Evolutionary conservation across 352 stramenopile genomes (phyloP).

Genomic region (Blastocystis sp.): DNA sequence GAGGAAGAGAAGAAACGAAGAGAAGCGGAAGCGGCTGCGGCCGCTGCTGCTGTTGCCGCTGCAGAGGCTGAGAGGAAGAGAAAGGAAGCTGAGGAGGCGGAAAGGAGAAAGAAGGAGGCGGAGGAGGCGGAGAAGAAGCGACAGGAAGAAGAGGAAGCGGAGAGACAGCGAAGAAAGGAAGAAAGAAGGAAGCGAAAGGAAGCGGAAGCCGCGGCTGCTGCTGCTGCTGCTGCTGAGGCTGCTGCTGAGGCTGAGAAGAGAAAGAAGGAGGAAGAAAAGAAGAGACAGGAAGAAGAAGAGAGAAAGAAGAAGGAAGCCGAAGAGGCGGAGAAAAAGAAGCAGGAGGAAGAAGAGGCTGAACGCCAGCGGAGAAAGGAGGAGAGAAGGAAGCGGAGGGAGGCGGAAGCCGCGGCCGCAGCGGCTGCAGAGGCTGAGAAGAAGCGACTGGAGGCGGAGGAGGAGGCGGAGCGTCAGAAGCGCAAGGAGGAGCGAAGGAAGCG

Average conservation of each 20-base stretch:
- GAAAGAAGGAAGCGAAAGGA: constrained; percentile 10
- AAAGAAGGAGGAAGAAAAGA: not conserved
- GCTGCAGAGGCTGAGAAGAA: not conserved
- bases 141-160: not conserved
- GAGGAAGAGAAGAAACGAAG: not conserved
- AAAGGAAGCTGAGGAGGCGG: not conserved
- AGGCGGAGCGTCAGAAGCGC: not conserved
- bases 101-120: not conserved
- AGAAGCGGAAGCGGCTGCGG: constrained; percentile 7
- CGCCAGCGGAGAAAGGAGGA: not conserved
- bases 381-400: not conserved
- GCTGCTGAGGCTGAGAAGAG: not conserved
- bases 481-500: too few relatives aligned
- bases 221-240: not conserved
- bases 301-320: not conserved
- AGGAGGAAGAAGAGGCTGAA: not conserved
- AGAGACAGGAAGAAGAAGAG: not conserved
- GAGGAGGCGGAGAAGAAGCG: not conserved
- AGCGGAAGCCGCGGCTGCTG: not conserved
- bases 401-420: not conserved
- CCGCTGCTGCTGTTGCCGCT: not conserved
- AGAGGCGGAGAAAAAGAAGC: not conserved
- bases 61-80: not conserved
- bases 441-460: not conserved
- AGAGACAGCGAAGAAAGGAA: not conserved